Conservation (phyloP, 1,284 basidiomycete species). For the Schizophyllum commune region DNA sequence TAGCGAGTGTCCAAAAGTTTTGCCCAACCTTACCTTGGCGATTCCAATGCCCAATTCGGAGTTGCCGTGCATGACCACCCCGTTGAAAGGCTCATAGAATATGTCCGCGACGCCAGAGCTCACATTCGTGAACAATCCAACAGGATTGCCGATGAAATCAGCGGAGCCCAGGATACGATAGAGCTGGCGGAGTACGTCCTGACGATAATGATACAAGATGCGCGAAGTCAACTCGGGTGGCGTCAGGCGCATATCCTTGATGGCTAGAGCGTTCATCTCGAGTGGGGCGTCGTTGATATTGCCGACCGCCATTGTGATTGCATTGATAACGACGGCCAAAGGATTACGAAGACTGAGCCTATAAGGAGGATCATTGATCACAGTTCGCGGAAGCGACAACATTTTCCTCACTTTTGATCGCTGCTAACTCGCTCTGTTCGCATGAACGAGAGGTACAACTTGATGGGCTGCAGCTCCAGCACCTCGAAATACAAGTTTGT, state of each 20-base stretch:
- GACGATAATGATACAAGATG: slow-evolving; percentile 89
- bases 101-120: slow-evolving; percentile 98
- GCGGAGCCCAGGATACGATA: slow-evolving; percentile 96
- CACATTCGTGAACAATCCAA: slow-evolving; percentile 97
- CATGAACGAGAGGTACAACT: slow-evolving; percentile 94
- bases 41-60: slow-evolving; percentile 96
- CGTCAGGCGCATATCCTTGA: slow-evolving; percentile 92
- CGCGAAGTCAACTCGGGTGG: slow-evolving; percentile 80
- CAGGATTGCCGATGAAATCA: slow-evolving; percentile 91
- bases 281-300: slow-evolving; percentile 98
- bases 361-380: slow-evolving; percentile 5
- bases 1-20: neutral
- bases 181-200: slow-evolving; percentile 90
- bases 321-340: slow-evolving; percentile 89
- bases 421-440: slow-evolving; percentile 89
- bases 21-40: slow-evolving; percentile 64
- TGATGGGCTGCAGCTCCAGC: slow-evolving; percentile 94
- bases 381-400: slow-evolving; percentile 1
- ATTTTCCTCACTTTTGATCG: slow-evolving; percentile 74
- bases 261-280: slow-evolving; percentile 88
- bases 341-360: slow-evolving; percentile 87
- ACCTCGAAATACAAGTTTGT: slow-evolving; percentile 94
- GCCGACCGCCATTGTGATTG: slow-evolving; percentile 93
- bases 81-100: slow-evolving; percentile 98
- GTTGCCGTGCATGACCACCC: slow-evolving; percentile 96